phyloP scores from a whole-genome alignment of 2,329 filamentous ascomycete genomes.

The Bipolaris victoriae region DNA sequence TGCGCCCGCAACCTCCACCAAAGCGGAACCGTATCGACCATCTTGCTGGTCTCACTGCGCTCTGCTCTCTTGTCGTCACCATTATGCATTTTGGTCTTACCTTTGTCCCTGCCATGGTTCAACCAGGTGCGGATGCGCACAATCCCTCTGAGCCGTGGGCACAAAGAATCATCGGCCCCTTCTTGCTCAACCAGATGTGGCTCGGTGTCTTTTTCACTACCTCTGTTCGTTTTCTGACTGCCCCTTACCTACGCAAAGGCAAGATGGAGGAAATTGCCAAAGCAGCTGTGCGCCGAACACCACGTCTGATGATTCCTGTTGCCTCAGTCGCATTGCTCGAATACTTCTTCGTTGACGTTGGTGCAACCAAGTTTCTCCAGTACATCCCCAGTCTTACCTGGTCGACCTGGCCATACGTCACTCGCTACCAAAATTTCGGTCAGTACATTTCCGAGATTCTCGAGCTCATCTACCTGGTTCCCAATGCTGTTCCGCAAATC shows the following conservation, averaged over 20 bases:
- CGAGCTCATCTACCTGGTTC: constrained; percentile 55
- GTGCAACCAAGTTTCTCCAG: constrained; percentile 52
- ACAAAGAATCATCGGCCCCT: constrained; percentile 52
- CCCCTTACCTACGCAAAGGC: constrained; percentile 52
- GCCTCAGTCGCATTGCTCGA: constrained; percentile 53
- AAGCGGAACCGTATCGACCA: constrained; percentile 52
- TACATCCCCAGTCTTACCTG: constrained; percentile 56
- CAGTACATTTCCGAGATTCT: constrained; percentile 54
- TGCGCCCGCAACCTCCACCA: constrained; percentile 33
- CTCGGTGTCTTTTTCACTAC: constrained; percentile 59
- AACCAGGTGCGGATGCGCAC: constrained; percentile 46
- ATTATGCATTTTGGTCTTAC: constrained; percentile 55
- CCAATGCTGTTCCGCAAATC: constrained; percentile 56
- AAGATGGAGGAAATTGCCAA: constrained; percentile 53
- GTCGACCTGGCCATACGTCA: constrained; percentile 57
- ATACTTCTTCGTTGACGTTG: constrained; percentile 56
- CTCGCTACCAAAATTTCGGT: constrained; percentile 50
- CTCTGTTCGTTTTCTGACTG: constrained; percentile 54
- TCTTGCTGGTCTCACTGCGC: constrained; percentile 54
- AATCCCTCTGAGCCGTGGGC: constrained; percentile 51
- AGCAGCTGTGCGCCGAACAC: constrained; percentile 53
- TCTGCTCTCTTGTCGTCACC: constrained; percentile 55
- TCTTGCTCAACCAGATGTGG: constrained; percentile 56
- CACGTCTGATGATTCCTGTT: constrained; percentile 56
- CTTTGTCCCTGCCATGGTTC: constrained; percentile 49